A percentile compares a stretch with the other conserved stretches of the same genome.
Conservation (phyloP, 1,139 yeast species). For the Taphrina pruni region DNA sequence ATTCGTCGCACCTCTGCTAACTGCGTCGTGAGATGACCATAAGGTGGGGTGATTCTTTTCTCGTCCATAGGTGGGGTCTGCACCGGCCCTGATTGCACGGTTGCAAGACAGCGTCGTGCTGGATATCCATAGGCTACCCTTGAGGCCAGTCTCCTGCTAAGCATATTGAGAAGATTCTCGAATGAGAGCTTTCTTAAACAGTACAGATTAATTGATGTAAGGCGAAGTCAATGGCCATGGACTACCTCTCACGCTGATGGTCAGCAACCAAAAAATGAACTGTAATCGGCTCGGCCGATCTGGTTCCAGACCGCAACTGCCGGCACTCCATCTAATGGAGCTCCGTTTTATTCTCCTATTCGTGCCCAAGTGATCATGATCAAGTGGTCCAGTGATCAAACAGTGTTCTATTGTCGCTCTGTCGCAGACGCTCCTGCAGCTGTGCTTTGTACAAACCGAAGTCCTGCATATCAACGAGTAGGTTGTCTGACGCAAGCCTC, state of each 20-base stretch:
- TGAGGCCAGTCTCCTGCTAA: constrained; percentile 11
- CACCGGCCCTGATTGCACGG: constrained; percentile 6
- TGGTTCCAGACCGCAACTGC: constrained; percentile 11
- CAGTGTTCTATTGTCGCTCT: no score
- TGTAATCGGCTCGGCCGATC: constrained; percentile 10
- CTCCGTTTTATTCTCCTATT: no score
- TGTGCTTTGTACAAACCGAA: no score
- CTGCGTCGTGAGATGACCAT: constrained; percentile 71
- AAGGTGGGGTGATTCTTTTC: constrained; percentile 69
- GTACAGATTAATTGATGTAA: background rate
- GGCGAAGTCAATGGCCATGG: background rate
- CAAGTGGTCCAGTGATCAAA: no score
- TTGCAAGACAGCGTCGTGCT: constrained; percentile 12
- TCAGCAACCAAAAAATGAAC: constrained; percentile 10
- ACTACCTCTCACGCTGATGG: background rate
- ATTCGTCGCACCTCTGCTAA: constrained; percentile 67
- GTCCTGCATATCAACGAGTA: no score
- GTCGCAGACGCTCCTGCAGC: no score
- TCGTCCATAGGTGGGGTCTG: constrained; percentile 30
- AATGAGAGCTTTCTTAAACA: no score
- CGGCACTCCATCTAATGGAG: background rate
- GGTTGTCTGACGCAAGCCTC: no score
- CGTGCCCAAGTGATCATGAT: no score
- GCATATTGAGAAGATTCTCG: background rate
- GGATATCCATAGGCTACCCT: background rate